Conservation (phyloP, 768 basidiomycete species). For the Russula ochroleuca region DNA sequence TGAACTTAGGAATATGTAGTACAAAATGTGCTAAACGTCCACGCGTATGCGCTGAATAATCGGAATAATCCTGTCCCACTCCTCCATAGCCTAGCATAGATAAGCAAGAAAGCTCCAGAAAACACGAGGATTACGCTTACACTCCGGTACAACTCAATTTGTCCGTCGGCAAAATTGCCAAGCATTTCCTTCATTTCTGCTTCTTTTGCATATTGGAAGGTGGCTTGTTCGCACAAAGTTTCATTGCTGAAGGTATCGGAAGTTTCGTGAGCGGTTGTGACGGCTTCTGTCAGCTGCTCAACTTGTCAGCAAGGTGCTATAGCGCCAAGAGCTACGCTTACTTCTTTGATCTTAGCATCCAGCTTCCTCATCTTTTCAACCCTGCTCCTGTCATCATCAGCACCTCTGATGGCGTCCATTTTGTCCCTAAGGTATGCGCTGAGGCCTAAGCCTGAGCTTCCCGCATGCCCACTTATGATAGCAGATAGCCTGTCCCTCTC, state of each 20-base stretch:
- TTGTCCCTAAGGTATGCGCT: constrained; percentile 88
- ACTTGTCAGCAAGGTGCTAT: background rate
- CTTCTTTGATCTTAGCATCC: constrained; percentile 95
- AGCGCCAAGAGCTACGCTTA: constrained; percentile 33
- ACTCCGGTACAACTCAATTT: constrained; percentile 91
- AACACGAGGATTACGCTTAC: constrained; percentile 39
- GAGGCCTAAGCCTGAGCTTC: constrained; percentile 76
- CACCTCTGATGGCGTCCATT: constrained; percentile 87
- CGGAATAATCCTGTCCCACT: constrained; percentile 95
- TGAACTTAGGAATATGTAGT: constrained; percentile 23
- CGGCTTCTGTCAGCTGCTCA: constrained; percentile 89
- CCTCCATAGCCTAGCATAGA: constrained; percentile 75
- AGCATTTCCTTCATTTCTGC: constrained; percentile 97
- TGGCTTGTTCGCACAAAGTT: constrained; percentile 82
- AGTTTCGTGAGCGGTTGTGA: constrained; percentile 90
- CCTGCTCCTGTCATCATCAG: constrained; percentile 88
- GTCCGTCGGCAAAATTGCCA: constrained; percentile 82
- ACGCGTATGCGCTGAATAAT: constrained; percentile 91
- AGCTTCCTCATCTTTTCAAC: constrained; percentile 93
- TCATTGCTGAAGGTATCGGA: constrained; percentile 96
- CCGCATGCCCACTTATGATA: constrained; percentile 83
- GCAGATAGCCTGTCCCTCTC: constrained; percentile 93
- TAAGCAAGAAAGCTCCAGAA: constrained; percentile 5
- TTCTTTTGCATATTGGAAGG: constrained; percentile 88
- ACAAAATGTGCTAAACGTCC: constrained; percentile 55